A percentile compares a stretch with the other conserved stretches of the same genome.
These are phyloP conservation scores for Bremia lactucae DNA, from an alignment of 352 stramenopile genomes.

Conservation along the genomic window DNA sequence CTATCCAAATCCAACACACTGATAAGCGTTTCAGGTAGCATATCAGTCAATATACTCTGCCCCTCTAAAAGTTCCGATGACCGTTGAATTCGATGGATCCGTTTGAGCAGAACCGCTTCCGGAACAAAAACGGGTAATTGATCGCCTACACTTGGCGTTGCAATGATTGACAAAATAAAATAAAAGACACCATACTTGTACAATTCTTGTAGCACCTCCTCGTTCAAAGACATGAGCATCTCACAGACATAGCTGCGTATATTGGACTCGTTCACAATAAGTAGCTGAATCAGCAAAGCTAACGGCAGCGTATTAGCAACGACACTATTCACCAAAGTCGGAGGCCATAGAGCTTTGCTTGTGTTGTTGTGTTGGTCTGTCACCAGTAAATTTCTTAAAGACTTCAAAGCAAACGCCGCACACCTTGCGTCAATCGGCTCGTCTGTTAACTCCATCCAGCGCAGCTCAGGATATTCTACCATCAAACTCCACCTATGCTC, in stretches of 20 bases:
- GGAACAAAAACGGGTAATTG: conserved; percentile 34
- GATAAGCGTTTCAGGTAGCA: conserved; percentile 69
- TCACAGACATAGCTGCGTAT: conserved; percentile 46
- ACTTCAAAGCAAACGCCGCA: conserved; percentile 38
- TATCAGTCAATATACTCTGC: conserved; percentile 57
- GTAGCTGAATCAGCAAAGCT: conserved; percentile 47
- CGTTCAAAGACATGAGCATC: conserved; percentile 45
- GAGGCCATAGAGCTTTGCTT: conserved; percentile 35
- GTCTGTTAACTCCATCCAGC: conserved; percentile 70
- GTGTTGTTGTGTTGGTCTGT: conserved; percentile 30
- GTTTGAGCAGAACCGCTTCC: conserved; percentile 49
- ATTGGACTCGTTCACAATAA: conserved; percentile 46
- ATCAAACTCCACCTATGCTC: conserved; percentile 53
- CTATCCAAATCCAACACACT: conserved; percentile 51
- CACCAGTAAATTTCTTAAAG: conserved; percentile 51
- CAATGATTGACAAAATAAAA: conserved; percentile 48
- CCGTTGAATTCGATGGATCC: conserved; percentile 51
- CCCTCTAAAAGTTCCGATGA: conserved; percentile 31
- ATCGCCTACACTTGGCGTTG: conserved; percentile 14
- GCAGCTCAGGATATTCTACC: conserved; percentile 55
- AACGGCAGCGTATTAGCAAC: conserved; percentile 38
- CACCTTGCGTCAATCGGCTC: conserved; percentile 42
- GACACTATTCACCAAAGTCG: conserved; percentile 45
- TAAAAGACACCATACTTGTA: conserved; percentile 59
- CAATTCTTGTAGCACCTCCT: conserved; percentile 36